Conservation (phyloP, 2,329 filamentous ascomycete species). For the Trichoderma hamatum region DNA sequence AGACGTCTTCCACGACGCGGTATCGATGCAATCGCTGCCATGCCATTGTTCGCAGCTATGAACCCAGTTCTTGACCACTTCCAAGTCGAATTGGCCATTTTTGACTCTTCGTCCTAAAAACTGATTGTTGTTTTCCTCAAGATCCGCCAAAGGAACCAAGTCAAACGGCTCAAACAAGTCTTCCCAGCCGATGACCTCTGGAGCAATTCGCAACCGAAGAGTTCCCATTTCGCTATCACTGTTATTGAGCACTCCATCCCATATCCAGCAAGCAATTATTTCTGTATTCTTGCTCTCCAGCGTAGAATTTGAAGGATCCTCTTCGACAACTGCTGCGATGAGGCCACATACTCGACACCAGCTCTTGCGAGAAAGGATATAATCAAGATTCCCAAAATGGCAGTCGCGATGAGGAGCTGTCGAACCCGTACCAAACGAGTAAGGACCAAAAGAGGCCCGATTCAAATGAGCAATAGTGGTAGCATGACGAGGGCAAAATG, state of each 20-base stretch:
- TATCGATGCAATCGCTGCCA: constrained; percentile 13
- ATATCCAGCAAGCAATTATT: constrained; percentile 25
- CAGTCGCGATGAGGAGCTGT: constrained; percentile 15
- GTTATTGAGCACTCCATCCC: constrained; percentile 14
- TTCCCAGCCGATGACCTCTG: constrained; percentile 22
- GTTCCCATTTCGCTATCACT: constrained; percentile 5
- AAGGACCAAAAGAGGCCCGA: neutral
- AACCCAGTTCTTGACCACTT: constrained; percentile 4
- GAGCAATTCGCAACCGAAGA: constrained; percentile 18
- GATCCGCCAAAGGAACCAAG: constrained; percentile 3
- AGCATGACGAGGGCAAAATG: constrained; percentile 16
- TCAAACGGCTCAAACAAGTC: constrained; percentile 22
- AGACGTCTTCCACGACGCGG: constrained; percentile 13
- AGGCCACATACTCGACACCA: constrained; percentile 21
- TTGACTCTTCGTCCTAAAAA: neutral
- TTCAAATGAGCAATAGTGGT: constrained; percentile 4
- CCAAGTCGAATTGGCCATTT: neutral
- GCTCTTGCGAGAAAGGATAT: neutral
- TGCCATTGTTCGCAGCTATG: constrained; percentile 19
- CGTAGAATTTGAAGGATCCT: neutral
- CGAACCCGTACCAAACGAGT: neutral
- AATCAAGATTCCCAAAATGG: constrained; percentile 19
- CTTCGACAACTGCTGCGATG: neutral
- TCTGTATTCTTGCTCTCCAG: constrained; percentile 2
- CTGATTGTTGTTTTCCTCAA: neutral